Conservation (phyloP, 331 rosid genomes). For the Acacia concinna region DNA sequence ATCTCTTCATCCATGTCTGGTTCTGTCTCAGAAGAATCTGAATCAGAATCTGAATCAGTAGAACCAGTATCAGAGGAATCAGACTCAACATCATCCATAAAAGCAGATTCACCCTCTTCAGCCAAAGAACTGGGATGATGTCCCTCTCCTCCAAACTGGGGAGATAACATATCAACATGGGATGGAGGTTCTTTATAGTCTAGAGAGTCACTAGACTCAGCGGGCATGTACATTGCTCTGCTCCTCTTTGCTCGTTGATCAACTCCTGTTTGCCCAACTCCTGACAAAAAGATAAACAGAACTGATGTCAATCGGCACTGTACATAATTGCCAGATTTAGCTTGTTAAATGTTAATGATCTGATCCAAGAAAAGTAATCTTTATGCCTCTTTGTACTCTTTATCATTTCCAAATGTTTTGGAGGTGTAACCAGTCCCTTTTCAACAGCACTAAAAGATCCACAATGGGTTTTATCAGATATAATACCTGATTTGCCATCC, state of each 20-base stretch:
- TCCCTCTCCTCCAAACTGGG: constrained; percentile 50
- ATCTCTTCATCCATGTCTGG: constrained; percentile 67
- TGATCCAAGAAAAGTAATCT: constrained; percentile 15
- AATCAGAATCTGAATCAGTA: constrained; percentile 46
- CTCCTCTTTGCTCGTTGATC: constrained; percentile 72
- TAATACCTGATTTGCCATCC: constrained; percentile 59
- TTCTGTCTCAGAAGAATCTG: constrained; percentile 83
- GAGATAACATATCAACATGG: constrained; percentile 54
- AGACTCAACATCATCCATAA: constrained; percentile 55
- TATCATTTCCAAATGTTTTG: constrained; percentile 43
- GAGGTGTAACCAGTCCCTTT: constrained; percentile 40
- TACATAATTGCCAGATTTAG: constrained; percentile 33
- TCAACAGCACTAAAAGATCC: constrained; percentile 43
- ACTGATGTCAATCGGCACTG: constrained; percentile 40
- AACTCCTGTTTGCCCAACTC: constrained; percentile 51
- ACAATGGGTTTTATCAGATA: constrained; percentile 42
- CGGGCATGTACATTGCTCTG: constrained; percentile 56
- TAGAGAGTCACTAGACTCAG: constrained; percentile 80
- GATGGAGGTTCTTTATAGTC: constrained; percentile 60
- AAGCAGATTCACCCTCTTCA: constrained; percentile 76
- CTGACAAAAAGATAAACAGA: constrained; percentile 44
- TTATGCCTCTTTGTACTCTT: constrained; percentile 34
- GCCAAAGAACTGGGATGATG: constrained; percentile 53
- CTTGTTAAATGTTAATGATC: constrained; percentile 32
- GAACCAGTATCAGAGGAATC: constrained; percentile 74